Evolutionary conservation across 805 yeast species (phyloP).

Genomic region (Tanozyma kutaoensis): DNA sequence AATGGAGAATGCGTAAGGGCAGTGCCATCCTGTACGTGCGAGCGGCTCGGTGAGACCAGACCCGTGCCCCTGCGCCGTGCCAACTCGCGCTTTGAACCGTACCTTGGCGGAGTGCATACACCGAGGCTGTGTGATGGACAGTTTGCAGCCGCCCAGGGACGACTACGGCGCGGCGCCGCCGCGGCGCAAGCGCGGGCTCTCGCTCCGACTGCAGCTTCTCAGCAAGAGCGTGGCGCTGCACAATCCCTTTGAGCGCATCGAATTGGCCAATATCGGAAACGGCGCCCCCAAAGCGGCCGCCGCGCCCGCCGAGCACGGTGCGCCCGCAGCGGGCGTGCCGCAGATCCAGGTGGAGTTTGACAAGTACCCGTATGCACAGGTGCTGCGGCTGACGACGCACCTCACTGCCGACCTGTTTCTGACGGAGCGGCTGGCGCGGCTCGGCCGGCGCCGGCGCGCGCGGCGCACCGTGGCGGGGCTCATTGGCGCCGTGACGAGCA

Average conservation of each 20-base stretch:
- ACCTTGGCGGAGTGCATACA: no score
- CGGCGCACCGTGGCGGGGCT: background rate
- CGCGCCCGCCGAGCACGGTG: constrained; percentile 1
- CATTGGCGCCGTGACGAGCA: no score
- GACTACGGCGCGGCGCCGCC: constrained; percentile 9
- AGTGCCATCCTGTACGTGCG: no score
- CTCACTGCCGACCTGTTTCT: no score
- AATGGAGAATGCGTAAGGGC: no score
- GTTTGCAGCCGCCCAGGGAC: no score
- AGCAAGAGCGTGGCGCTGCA: constrained; percentile 22
- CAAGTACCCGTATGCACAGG: constrained; percentile 15
- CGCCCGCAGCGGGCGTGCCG: constrained; percentile 4
- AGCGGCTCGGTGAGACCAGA: no score
- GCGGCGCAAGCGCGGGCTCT: constrained; percentile 48
- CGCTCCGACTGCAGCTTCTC: constrained; percentile 54
- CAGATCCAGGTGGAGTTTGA: constrained; percentile 4
- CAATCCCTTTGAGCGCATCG: constrained; percentile 11
- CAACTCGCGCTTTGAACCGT: no score
- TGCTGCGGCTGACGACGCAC: constrained; percentile 36
- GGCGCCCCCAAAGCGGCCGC: constrained; percentile 1
- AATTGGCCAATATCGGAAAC: constrained; percentile 2
- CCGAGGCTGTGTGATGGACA: no score
- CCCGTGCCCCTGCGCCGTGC: no score
- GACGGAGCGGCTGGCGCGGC: constrained; percentile 25
- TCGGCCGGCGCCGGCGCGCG: constrained; percentile 15